phyloP scores from a whole-genome alignment of 2,329 filamentous ascomycete genomes.

The Phialemoniopsis sp. region DNA sequence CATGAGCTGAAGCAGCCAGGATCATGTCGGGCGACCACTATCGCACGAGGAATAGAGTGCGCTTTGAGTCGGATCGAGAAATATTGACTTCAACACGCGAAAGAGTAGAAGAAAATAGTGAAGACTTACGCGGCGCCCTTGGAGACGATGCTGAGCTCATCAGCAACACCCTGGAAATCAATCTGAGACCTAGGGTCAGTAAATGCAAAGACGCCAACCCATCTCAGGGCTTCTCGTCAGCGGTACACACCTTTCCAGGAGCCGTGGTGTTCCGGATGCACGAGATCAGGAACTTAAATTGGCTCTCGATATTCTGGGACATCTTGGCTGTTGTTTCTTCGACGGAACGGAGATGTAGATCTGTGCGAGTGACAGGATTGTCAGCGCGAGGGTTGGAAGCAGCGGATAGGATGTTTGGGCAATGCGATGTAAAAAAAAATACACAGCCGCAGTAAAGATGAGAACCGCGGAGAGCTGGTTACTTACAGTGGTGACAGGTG shows the following conservation, averaged over 20 bases:
- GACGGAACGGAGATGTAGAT: constrained; percentile 2
- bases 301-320: constrained; percentile 47
- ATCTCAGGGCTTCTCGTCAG: too few species aligned
- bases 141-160: constrained; percentile 57
- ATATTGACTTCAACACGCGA: too few species aligned
- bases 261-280: constrained; percentile 58
- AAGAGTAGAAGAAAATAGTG: not conserved
- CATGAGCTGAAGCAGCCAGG: too few species aligned
- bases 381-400: too few species aligned
- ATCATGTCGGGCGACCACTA: too few species aligned
- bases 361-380: not conserved
- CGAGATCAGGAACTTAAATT: constrained; percentile 62
- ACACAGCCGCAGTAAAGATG: too few species aligned
- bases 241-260: constrained; percentile 31
- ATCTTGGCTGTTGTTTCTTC: constrained; percentile 28
- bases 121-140: constrained; percentile 66
- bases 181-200: constrained; percentile 36
- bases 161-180: constrained; percentile 61
- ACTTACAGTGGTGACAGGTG: not conserved
- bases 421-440: too few species aligned
- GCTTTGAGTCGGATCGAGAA: too few species aligned
- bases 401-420: too few species aligned
- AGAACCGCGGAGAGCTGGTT: not conserved
- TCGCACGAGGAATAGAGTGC: too few species aligned
- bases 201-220: constrained; percentile 8